Evolutionary conservation across 2,329 filamentous ascomycete species (phyloP), one percentile per base, ranked within the genome.

Genomic region (Tolypocladium ophioglossoides): DNA sequence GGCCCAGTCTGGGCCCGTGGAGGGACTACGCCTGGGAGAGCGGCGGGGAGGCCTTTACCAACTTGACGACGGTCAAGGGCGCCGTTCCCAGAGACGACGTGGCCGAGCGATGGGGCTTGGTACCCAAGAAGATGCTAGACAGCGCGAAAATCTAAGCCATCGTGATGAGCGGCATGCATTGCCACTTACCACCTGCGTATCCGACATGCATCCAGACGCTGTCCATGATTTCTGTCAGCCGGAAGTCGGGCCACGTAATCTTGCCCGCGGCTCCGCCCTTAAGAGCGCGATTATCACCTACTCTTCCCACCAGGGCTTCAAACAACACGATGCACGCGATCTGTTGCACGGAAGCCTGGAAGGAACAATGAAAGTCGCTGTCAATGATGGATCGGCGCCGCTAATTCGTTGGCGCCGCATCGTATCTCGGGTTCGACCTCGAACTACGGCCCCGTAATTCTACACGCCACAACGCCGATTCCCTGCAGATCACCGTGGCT

Each of bases 1-100:
- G 82, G 70, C 68, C 72, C 52, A 75, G 80, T 30, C 64, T 89
- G 20, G 84, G 80, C 0, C 62, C 73, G 22, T 87, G 83, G 76
- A 79, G 79, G 58, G 82, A 85, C 59, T 86, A 78, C 59, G 73
- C 78, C 4, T 89, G 85, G 85, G 72, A 75, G 39, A 85, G 82
- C 60, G 84, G 84, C 1, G 74, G 70, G 3, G 66, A 69, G 35
- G 67, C 61, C 0, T 79, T 74, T 56, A 67, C 72, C 5, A 77
- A 77, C 60, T 50, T 62, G 10, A 66, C 70, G 20, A 22, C 56
- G 20, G 56, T 54, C 18, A 63, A 62, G 58, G 69, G 68, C 0
- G 54, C 59, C 27, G 58, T 71, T 38, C 68, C 69, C 1, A 55
- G 60, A 11, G 68, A 71, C 55, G 67, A 60, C 18, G 56, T 66